These are phyloP conservation scores for Perkinsus marinus DNA, from an alignment of 169 alveolate species.

Conservation along the genomic window DNA sequence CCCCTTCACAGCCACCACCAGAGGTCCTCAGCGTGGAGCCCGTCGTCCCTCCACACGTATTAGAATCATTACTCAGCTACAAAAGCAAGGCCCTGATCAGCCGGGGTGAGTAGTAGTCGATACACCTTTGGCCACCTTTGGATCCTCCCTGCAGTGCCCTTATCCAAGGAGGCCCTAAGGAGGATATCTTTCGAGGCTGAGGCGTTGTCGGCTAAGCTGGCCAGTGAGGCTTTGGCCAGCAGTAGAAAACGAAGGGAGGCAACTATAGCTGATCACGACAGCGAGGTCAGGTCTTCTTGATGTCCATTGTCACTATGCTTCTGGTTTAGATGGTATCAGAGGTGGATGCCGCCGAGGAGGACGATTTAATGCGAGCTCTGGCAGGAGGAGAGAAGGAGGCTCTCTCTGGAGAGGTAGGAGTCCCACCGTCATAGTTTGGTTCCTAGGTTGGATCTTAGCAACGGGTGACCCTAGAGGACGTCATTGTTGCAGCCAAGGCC, in stretches of 20 bases:
- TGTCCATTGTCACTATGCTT: not conserved
- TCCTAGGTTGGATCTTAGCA: not conserved
- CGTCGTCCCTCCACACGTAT: not conserved
- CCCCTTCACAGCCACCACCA: not conserved
- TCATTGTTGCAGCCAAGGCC: not conserved
- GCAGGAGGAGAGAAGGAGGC: not conserved
- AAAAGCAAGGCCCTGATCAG: not conserved
- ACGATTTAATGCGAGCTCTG: not conserved
- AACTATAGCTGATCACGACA: not conserved
- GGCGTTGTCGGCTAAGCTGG: not conserved
- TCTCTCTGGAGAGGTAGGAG: not conserved
- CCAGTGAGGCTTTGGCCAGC: not conserved
- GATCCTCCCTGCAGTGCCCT: not conserved
- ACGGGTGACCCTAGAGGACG: not conserved
- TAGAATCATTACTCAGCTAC: not conserved
- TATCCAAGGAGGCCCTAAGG: not conserved
- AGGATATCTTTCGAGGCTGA: not conserved
- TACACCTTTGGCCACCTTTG: not conserved
- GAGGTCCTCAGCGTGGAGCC: not conserved
- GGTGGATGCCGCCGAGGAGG: not conserved
- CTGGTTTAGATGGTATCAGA: not conserved
- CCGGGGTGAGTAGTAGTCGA: not conserved
- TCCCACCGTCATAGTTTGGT: not conserved
- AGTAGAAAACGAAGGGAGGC: not conserved
- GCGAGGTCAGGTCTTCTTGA: not conserved